Percentiles rank a stretch among this genome's conserved stretches.
These are phyloP conservation scores for Aspergillus sp. DNA, from an alignment of 2,329 filamentous ascomycete genomes.

Conservation along the genomic window DNA sequence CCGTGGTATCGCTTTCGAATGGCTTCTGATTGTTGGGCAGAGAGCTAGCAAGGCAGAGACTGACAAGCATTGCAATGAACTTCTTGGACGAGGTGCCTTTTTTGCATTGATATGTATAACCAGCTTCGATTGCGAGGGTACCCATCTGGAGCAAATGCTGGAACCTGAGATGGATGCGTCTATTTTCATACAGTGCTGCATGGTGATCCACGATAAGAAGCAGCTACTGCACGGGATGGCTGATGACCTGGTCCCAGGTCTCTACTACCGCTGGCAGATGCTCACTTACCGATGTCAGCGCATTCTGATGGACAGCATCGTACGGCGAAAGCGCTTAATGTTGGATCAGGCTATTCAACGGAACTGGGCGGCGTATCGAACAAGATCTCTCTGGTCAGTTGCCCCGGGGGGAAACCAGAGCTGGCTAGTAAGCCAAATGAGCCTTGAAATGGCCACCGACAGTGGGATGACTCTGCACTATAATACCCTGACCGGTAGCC, in stretches of 20 bases:
- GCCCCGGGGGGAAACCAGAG: background rate
- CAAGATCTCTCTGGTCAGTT: conserved; percentile 8
- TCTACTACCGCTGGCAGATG: conserved; percentile 26
- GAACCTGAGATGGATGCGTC: conserved; percentile 24
- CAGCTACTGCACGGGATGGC: conserved; percentile 3
- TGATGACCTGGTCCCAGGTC: conserved; percentile 13
- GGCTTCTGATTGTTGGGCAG: conserved; percentile 37
- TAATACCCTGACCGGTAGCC: conserved; percentile 33
- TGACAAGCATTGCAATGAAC: conserved; percentile 26
- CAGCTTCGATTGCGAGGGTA: conserved; percentile 49
- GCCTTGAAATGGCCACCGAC: background rate
- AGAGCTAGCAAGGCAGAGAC: conserved; percentile 24
- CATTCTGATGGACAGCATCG: conserved; percentile 8
- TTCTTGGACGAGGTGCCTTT: conserved; percentile 38
- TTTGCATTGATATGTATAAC: conserved; percentile 43
- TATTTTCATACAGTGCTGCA: conserved; percentile 39
- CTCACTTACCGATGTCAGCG: conserved; percentile 13
- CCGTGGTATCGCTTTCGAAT: conserved; percentile 40
- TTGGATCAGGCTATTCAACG: conserved; percentile 16
- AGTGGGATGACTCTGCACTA: conserved; percentile 23
- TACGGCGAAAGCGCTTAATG: conserved; percentile 4
- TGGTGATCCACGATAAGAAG: conserved; percentile 37
- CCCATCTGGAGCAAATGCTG: conserved; percentile 30
- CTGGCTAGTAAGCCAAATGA: conserved; percentile 6
- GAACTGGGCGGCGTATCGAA: conserved; percentile 19